Evolutionary conservation across 2,329 filamentous ascomycete genomes (phyloP), one percentile per base, ranked within the genome.

Genomic region (Aspergillus tubingensis): DNA sequence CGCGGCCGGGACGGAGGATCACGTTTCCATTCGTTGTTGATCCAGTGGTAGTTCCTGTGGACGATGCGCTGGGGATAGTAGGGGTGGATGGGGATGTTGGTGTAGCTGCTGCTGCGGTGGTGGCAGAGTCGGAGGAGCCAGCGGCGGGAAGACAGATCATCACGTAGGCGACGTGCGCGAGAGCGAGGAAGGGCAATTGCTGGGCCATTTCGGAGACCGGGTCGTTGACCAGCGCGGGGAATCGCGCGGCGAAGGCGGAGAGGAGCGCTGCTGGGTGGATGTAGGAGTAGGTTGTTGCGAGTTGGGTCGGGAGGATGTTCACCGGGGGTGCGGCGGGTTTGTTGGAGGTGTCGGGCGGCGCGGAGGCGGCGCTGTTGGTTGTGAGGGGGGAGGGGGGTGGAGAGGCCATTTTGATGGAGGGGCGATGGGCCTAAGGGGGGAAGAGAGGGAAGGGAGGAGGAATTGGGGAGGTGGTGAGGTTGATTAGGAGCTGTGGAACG

Each of bases 181-280:
- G 76, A 3, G 85, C 83, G 13, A 93, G 80, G 11, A 86, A 83
- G 0, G 88, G 82, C 2, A 94, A 78, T 2, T 87, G 80, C 30
- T 73, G 82, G 13, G 84, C 75, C 39, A 96, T 82, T 6, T 88
- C 84, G 15, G 82, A 76, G 2, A 89, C 83, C 0, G 92, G 91
- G 65, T 93, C 85, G 15, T 82, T 80, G 27, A 96, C 89, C 25
- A 96, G 81, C 17, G 82, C 78, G 38, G 79, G 73, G 76, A 96
- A 94, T 41, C 84, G 84, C 64, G 85, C 71, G 49, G 83, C 82
- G 71, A 89, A 88, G 38, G 89, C 76, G 8, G 82, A 83, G 30
- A 91, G 82, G 30, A 96, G 81, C 10, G 92, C 76, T 25, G 83
- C 76, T 0, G 91, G 88, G 67, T 96, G 90, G 19, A 86, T 75